Conservation (phyloP, 768 basidiomycete species). For the Pleurotus tuoliensis region DNA sequence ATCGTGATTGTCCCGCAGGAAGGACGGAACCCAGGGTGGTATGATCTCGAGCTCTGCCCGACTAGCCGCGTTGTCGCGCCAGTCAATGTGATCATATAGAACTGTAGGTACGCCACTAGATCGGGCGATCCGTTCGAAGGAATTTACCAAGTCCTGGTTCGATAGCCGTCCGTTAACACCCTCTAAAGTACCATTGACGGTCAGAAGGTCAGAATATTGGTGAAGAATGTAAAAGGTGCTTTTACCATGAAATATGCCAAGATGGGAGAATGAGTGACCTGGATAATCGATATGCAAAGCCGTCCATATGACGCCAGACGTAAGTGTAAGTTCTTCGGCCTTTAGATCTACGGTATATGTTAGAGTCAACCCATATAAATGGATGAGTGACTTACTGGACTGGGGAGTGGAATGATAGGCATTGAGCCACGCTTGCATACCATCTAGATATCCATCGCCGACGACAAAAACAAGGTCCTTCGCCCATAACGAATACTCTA, state of each 20-base stretch:
- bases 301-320: conserved; percentile 93
- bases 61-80: conserved; percentile 31
- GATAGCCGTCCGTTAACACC: conserved; percentile 93
- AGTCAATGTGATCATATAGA: conserved; percentile 74
- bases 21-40: conserved; percentile 43
- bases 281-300: conserved; percentile 94
- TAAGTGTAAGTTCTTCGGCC: conserved; percentile 56
- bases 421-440: conserved; percentile 89
- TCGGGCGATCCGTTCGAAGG: conserved; percentile 66
- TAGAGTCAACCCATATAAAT: too few relatives aligned
- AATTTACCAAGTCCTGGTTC: conserved; percentile 93
- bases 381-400: conserved; percentile 42
- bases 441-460: conserved; percentile 84
- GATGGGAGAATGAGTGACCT: conserved; percentile 92
- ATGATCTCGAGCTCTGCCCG: conserved; percentile 24
- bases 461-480: conserved; percentile 91
- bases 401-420: conserved; percentile 73
- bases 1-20: conserved; percentile 35
- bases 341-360: conserved; percentile 46
- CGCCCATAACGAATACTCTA: conserved; percentile 89
- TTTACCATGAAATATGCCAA: conserved; percentile 93
- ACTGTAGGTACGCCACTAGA: conserved; percentile 75
- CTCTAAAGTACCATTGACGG: conserved; percentile 45
- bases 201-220: neutral
- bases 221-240: conserved; percentile 27